phyloP scores from a whole-genome alignment of 2,329 filamentous ascomycete genomes.

The Shiraia bambusicola region DNA sequence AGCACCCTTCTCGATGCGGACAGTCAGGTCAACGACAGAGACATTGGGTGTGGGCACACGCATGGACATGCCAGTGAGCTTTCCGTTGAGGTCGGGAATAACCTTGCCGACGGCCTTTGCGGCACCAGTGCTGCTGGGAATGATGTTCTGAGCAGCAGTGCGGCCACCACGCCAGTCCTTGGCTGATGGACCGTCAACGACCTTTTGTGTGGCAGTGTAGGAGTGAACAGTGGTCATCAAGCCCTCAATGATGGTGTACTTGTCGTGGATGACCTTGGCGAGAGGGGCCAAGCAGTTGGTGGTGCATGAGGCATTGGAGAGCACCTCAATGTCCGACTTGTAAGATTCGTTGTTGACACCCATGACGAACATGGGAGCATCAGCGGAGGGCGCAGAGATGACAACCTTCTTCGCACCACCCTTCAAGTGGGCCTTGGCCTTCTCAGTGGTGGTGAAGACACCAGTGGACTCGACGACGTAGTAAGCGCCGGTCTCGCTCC shows the following conservation, averaged over 20 bases:
- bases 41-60: slow-evolving; percentile 98
- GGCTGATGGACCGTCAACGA: slow-evolving; percentile 91
- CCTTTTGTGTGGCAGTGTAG: slow-evolving; percentile 99
- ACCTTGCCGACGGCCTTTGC: slow-evolving; percentile 99
- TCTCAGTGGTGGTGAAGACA: slow-evolving; percentile 98
- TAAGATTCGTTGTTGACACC: slow-evolving; percentile 96
- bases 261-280: slow-evolving; percentile 99
- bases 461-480: slow-evolving; percentile 98
- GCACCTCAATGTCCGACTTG: slow-evolving; percentile 85
- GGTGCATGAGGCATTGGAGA: slow-evolving; percentile 99
- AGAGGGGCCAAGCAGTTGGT: slow-evolving; percentile 99
- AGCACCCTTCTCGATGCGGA: slow-evolving; percentile 88
- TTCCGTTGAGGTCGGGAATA: slow-evolving; percentile 96
- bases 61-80: slow-evolving; percentile 99
- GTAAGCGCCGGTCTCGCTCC: slow-evolving; percentile 80
- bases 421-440: slow-evolving; percentile 91
- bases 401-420: slow-evolving; percentile 94
- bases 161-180: slow-evolving; percentile 99
- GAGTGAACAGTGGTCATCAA: slow-evolving; percentile 99
- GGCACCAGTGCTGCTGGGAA: slow-evolving; percentile 97
- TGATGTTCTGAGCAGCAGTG: slow-evolving; percentile 99
- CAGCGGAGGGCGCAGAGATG: slow-evolving; percentile 84
- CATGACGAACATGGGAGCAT: slow-evolving; percentile 99
- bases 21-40: slow-evolving; percentile 96
- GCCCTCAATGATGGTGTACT: slow-evolving; percentile 96